phyloP scores from a whole-genome alignment of 2,329 filamentous ascomycete species.

The Rhynchosporium secalis region DNA sequence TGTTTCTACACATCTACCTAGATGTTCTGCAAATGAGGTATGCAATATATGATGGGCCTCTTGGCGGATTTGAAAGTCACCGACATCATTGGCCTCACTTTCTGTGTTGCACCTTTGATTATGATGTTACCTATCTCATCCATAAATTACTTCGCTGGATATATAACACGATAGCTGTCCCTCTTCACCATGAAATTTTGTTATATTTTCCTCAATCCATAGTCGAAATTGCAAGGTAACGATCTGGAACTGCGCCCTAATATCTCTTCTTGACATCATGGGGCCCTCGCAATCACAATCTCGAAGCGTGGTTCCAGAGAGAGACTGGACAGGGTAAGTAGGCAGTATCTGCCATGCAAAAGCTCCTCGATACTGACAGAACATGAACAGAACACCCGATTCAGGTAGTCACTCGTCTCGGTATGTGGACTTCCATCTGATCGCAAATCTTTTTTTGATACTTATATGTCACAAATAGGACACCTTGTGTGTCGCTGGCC shows the following conservation, averaged over 20 bases:
- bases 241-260: background rate
- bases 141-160: background rate
- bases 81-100: background rate
- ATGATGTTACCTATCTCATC: background rate
- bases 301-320: background rate
- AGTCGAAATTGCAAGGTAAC: background rate
- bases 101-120: slow-evolving; percentile 7
- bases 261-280: background rate
- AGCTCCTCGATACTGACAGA: no score
- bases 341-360: no score
- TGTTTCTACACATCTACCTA: no score
- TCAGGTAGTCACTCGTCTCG: background rate
- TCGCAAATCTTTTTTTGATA: background rate
- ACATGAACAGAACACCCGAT: no score
- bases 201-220: background rate
- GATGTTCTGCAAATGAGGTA: no score
- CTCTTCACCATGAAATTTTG: background rate
- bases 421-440: background rate
- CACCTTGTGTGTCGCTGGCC: background rate
- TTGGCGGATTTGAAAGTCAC: background rate
- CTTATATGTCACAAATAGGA: background rate
- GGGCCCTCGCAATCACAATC: background rate
- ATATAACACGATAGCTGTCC: background rate
- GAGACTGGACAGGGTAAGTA: no score
- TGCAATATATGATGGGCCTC: no score